Percentiles rank a stretch among this genome's conserved stretches.
Evolutionary conservation across 257 asterid genomes (phyloP).

Genomic region (Avicennia marina): DNA sequence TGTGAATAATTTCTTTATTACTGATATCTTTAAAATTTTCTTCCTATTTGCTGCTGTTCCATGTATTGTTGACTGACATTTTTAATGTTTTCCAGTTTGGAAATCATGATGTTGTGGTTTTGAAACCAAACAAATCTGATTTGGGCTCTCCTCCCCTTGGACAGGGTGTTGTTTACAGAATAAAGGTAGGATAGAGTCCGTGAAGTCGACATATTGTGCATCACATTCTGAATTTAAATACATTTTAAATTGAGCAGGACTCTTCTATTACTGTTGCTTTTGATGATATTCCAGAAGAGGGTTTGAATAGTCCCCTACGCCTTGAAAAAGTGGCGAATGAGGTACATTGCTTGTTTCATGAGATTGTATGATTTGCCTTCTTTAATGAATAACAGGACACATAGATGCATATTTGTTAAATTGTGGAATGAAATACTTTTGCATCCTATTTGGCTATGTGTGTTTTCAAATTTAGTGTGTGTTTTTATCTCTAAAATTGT

Average conservation of each 20-base stretch:
- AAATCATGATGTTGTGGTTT: slow-evolving; percentile 81
- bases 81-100: slow-evolving; percentile 60
- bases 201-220: slow-evolving; percentile 9
- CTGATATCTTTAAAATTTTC: not conserved
- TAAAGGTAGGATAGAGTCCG: slow-evolving; percentile 52
- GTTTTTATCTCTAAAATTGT: too few species aligned
- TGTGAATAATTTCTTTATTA: slow-evolving; percentile 3
- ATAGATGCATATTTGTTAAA: too few species aligned
- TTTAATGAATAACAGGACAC: too few species aligned
- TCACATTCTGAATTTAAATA: slow-evolving; percentile 7
- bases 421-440: too few species aligned
- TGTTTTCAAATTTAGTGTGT: too few species aligned
- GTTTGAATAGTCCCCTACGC: slow-evolving; percentile 80
- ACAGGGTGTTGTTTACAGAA: slow-evolving; percentile 90
- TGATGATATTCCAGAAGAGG: slow-evolving; percentile 96
- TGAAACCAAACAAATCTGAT: slow-evolving; percentile 92
- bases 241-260: slow-evolving; percentile 57
- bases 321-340: slow-evolving; percentile 92
- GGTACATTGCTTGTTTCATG: slow-evolving; percentile 38
- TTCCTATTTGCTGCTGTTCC: too few species aligned
- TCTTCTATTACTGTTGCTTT: slow-evolving; percentile 87
- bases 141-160: slow-evolving; percentile 85
- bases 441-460: too few species aligned
- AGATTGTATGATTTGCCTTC: slow-evolving; percentile 4
- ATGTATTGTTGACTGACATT: slow-evolving; percentile 13